Percentiles rank a stretch among this genome's conserved stretches.
These are phyloP conservation scores for Medicago ruthenica DNA, from an alignment of 306 rosid genomes.

Conservation along the genomic window DNA sequence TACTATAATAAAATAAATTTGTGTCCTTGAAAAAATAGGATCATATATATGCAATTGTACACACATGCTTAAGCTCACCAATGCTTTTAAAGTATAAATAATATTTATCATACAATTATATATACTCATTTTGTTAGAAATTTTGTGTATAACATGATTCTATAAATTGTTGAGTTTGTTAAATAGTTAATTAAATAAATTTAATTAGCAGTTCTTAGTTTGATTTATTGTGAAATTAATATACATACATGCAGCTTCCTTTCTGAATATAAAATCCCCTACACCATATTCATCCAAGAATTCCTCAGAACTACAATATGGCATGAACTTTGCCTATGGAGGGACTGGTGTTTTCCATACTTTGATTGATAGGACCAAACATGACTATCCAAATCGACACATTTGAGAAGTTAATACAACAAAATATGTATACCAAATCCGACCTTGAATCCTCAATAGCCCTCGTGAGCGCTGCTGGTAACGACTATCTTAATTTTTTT, in stretches of 20 bases:
- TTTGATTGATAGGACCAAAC: conserved; percentile 47
- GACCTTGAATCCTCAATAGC: conserved; percentile 49
- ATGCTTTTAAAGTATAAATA: no score
- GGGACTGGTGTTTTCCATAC: conserved; percentile 47
- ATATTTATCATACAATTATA: no score
- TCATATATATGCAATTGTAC: no score
- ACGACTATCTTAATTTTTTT: conserved; percentile 19
- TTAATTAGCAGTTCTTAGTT: neutral
- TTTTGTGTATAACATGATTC: no score
- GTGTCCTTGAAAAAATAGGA: no score
- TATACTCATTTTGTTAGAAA: no score
- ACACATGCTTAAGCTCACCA: no score
- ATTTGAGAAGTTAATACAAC: conserved; percentile 47
- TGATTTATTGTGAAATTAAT: neutral
- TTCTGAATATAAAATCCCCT: conserved; percentile 37
- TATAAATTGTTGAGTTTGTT: no score
- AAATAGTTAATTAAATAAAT: no score
- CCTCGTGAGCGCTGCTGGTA: conserved; percentile 43
- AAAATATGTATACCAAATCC: conserved; percentile 41
- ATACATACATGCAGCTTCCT: conserved; percentile 47
- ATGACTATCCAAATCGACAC: conserved; percentile 40
- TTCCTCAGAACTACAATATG: conserved; percentile 4
- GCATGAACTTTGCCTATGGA: conserved; percentile 49
- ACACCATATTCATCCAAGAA: conserved; percentile 28
- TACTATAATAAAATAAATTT: no score